Evolutionary conservation across 352 stramenopile species (phyloP).

Genomic region (Phytophthora cajani): DNA sequence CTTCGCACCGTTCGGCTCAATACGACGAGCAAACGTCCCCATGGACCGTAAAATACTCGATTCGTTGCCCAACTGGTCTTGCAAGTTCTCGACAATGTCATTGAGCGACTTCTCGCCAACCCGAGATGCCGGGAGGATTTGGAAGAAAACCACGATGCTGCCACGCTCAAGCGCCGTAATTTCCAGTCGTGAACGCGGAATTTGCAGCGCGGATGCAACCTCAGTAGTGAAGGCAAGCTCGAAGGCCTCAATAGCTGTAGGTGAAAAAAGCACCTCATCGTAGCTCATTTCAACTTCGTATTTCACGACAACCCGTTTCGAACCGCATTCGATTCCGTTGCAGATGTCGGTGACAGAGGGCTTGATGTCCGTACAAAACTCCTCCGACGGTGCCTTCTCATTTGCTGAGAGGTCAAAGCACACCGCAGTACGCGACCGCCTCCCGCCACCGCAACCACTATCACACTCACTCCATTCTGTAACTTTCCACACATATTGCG

Average conservation of each 20-base stretch:
- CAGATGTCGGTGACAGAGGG: constrained; percentile 69
- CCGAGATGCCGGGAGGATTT: constrained; percentile 66
- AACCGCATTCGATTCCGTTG: constrained; percentile 81
- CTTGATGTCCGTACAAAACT: constrained; percentile 44
- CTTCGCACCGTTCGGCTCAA: constrained; percentile 68
- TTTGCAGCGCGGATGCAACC: constrained; percentile 63
- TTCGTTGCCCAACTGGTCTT: constrained; percentile 58
- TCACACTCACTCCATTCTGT: constrained; percentile 63
- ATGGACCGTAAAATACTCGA: constrained; percentile 69
- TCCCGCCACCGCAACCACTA: constrained; percentile 71
- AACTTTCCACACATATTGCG: constrained; percentile 58
- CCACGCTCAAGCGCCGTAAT: constrained; percentile 59
- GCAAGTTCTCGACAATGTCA: constrained; percentile 68
- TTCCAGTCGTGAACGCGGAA: constrained; percentile 61
- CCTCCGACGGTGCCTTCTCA: constrained; percentile 30
- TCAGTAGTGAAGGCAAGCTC: constrained; percentile 73
- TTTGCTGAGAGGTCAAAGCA: constrained; percentile 49
- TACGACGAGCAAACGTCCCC: constrained; percentile 69
- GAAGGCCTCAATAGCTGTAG: constrained; percentile 59
- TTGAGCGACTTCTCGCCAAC: constrained; percentile 70
- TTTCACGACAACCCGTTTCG: constrained; percentile 66
- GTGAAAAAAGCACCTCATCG: constrained; percentile 75
- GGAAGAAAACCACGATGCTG: constrained; percentile 72
- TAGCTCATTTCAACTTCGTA: constrained; percentile 82
- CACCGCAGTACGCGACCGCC: constrained; percentile 45